Conservation (phyloP, 768 basidiomycete genomes). For the Leucosporidium scottii region DNA sequence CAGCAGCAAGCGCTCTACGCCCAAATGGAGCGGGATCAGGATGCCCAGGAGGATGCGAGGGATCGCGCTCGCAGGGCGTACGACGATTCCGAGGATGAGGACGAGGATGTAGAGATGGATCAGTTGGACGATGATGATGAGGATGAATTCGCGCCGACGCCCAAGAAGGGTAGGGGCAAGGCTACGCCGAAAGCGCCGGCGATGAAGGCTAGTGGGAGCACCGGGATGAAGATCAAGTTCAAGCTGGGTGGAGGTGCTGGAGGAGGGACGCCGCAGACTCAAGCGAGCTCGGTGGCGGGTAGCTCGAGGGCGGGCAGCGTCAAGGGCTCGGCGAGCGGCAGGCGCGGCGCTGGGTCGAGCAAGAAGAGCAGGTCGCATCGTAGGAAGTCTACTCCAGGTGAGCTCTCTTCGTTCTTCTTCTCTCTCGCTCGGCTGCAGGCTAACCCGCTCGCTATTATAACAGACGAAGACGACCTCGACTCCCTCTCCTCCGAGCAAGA, state of each 20-base stretch:
- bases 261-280: background rate
- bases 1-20: no score
- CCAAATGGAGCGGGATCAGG: background rate
- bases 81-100: background rate
- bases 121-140: conserved; percentile 3
- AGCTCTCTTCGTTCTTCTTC: background rate
- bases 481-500: conserved; percentile 4
- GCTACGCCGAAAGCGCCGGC: background rate
- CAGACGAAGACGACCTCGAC: conserved; percentile 12
- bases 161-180: background rate
- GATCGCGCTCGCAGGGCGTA: no score
- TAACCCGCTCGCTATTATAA: no score
- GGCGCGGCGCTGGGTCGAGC: background rate
- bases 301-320: conserved; percentile 2
- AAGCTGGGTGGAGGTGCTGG: conserved; percentile 14
- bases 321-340: background rate
- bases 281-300: background rate
- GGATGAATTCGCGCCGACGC: background rate
- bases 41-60: background rate
- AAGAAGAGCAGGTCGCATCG: conserved; percentile 17
- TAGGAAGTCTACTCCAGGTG: conserved; percentile 24
- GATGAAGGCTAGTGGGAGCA: background rate
- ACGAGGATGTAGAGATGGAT: conserved; percentile 6
- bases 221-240: conserved; percentile 31
- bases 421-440: background rate